Conservation (phyloP, 1,284 basidiomycete species). For the Vanrija sp. region DNA sequence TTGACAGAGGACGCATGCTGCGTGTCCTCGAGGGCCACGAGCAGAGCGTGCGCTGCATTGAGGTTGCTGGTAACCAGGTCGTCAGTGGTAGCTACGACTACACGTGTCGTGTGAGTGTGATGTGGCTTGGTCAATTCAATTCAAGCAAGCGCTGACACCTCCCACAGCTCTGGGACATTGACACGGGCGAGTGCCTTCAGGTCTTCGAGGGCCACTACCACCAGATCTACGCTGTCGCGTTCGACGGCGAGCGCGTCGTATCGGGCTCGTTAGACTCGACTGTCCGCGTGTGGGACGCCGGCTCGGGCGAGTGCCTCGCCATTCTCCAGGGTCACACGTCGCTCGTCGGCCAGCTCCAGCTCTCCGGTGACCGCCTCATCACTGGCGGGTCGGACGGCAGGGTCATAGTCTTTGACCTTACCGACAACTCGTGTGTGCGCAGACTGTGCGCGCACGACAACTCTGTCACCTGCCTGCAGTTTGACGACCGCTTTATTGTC, state of each 20-base stretch:
- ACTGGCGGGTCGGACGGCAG: slow-evolving; percentile 93
- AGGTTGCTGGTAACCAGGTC: slow-evolving; percentile 72
- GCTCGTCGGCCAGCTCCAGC: slow-evolving; percentile 88
- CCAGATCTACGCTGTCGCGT: slow-evolving; percentile 90
- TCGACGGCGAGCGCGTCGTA: slow-evolving; percentile 78
- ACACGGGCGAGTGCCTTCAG: slow-evolving; percentile 79
- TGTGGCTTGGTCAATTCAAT: background rate
- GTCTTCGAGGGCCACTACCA: slow-evolving; percentile 84
- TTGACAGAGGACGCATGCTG: slow-evolving; percentile 68
- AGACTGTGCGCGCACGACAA: slow-evolving; percentile 73
- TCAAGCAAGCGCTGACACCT: background rate
- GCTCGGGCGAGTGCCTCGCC: slow-evolving; percentile 73
- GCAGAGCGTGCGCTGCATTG: slow-evolving; percentile 80
- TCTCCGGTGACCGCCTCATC: slow-evolving; percentile 68
- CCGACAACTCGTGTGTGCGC: slow-evolving; percentile 53
- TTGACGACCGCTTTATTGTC: slow-evolving; percentile 67
- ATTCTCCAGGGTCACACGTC: slow-evolving; percentile 90
- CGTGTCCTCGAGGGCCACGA: slow-evolving; percentile 74
- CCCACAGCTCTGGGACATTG: slow-evolving; percentile 71
- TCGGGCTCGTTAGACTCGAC: slow-evolving; percentile 89
- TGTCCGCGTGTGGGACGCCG: slow-evolving; percentile 81
- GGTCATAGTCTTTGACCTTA: slow-evolving; percentile 81
- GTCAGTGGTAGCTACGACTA: slow-evolving; percentile 89
- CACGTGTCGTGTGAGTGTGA: slow-evolving; percentile 65
- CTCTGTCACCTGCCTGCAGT: slow-evolving; percentile 83